Base-by-base conservation (phyloP, 108 stramenopile species). In the Cyclotella choctawhatcheeana region DNA sequence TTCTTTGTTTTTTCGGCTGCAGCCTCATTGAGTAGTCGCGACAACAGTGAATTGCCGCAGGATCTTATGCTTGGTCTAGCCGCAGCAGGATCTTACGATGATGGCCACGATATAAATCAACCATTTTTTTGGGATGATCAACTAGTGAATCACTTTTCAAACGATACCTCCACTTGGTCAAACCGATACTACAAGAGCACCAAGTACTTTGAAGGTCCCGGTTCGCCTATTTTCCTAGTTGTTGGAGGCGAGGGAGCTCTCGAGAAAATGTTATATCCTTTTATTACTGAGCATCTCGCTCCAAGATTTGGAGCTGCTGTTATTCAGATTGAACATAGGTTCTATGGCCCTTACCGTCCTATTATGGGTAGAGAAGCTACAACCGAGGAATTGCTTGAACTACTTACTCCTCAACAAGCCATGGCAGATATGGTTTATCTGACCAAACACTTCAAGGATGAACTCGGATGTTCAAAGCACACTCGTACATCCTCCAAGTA, bases 251-350 rank as follows among this genome's bases (percentile, higher is more conserved):
- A 93, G 77, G 88, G 79, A 18, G 63, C 79, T 22, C 18, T 90
- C 4, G 82, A 84, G 22, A 70, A 88, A 31, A 73, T 95, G 44
- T 72, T 88, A 6, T 91, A 91, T 74, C 93, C 93, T 0, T 91
- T 88, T 64, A 77, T 94, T 2, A 70, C 63, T 14, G 66, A 90
- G 18, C 63, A 76, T 53, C 71, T 91, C 56, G 90, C 93, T 26
- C 76, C 82, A 34, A 43, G 79, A 18, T 92, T 90, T 63, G 77
- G 82, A 14, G 93, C 89, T 4, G 85, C 75, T 21, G 88, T 92
- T 2, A 37, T 94, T 14, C 66, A 87, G 50, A 86, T 91, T 16
- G 93, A 94, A 47, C 93, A 94, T 75, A 87, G 93, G 0, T 94
- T 92, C 54, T 94, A 94, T 67, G 93, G 93, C 27, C 64, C 66